Conservation (phyloP, 2,329 filamentous ascomycete genomes). For the Tolypocladium endophyticum region DNA sequence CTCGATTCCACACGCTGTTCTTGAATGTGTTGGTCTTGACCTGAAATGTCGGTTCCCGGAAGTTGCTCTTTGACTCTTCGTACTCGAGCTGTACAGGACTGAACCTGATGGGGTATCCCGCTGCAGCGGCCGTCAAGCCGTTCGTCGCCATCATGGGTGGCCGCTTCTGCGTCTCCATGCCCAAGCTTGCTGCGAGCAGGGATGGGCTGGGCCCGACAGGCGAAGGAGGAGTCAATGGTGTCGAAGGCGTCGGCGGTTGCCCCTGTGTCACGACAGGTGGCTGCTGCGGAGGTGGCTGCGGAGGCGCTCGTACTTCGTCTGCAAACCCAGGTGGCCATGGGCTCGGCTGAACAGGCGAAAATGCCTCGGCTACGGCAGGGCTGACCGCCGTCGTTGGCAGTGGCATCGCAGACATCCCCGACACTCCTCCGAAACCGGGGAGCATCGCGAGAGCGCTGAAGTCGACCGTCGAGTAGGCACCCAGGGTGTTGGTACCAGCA, state of each 20-base stretch:
- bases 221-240: conserved; percentile 17
- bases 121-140: background rate
- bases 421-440: conserved; percentile 27
- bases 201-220: conserved; percentile 7
- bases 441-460: conserved; percentile 35
- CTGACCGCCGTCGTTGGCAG: conserved; percentile 16
- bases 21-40: conserved; percentile 49
- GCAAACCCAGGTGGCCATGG: conserved; percentile 25
- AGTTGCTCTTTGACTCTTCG: conserved; percentile 34
- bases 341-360: conserved; percentile 22
- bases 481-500: conserved; percentile 26
- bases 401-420: conserved; percentile 21
- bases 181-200: conserved; percentile 1
- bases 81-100: conserved; percentile 36
- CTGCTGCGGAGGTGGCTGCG: conserved; percentile 10
- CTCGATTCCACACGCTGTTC: conserved; percentile 56
- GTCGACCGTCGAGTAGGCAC: conserved; percentile 30
- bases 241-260: conserved; percentile 17
- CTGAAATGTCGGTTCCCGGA: conserved; percentile 35
- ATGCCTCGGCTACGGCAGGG: conserved; percentile 17
- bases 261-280: conserved; percentile 20
- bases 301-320: conserved; percentile 12
- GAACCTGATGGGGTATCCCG: conserved; percentile 32
- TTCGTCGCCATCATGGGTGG: background rate
- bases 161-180: conserved; percentile 4